A percentile compares a stretch with the other conserved stretches of the same genome.
Evolutionary conservation across 129 eudicot species (phyloP).

Genomic region (Flaveria bidentis): DNA sequence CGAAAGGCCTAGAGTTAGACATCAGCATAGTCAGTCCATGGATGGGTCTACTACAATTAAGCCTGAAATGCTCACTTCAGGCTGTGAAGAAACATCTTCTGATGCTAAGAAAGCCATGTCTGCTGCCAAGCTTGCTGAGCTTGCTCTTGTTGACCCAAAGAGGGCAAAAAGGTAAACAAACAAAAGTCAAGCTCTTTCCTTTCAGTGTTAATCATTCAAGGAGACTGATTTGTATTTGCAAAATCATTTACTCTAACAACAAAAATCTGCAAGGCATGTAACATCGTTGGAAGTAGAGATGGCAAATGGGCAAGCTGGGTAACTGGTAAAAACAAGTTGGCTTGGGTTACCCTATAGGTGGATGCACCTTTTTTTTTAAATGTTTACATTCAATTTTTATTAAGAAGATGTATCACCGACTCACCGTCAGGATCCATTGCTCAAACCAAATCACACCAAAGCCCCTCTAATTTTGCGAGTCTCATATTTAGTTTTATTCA

Average conservation of each 20-base stretch:
- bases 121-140: conserved; percentile 97
- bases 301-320: not conserved
- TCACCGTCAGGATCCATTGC: no score
- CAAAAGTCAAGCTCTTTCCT: not conserved
- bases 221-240: not conserved
- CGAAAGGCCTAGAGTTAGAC: conserved; percentile 71
- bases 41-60: conserved; percentile 75
- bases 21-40: conserved; percentile 98
- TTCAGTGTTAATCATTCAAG: not conserved
- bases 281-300: not conserved
- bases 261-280: not conserved
- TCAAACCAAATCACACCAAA: not conserved
- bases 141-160: conserved; percentile 92
- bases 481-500: not conserved
- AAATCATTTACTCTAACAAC: not conserved
- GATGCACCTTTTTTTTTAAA: not conserved
- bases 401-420: no score
- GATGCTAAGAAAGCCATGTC: conserved; percentile 87
- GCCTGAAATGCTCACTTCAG: conserved; percentile 71
- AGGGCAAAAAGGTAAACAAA: conserved; percentile 76
- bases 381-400: not conserved
- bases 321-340: not conserved
- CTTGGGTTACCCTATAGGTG: not conserved
- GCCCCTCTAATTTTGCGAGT: not conserved
- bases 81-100: conserved; percentile 45